Base-by-base conservation (phyloP, 106 monocot genomes). In the Vanilla planifolia region DNA sequence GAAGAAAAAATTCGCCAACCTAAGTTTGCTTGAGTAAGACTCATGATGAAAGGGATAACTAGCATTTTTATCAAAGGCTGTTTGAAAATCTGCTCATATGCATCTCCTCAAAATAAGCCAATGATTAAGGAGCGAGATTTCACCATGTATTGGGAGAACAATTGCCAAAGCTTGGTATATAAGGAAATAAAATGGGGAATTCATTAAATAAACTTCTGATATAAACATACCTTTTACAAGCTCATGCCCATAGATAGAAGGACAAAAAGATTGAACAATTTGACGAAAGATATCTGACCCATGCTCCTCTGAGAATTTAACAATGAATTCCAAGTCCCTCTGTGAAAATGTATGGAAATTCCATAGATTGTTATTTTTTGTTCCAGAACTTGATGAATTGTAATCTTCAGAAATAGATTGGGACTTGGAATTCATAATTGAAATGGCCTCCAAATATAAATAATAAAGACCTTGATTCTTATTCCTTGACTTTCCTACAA, bases 171-270 rank as follows among this genome's bases (percentile, higher is more conserved):
- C n/a, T 34, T 8, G 9, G 8, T 8, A 7, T 21, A 16, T 11
- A 32, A 30, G 53, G 6, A 55, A 57, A 5, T 57, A 57, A 19
- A 57, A 57, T 57, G 53, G 28, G 17, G n/a, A 9, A 2, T 7
- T 45, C 27, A 25, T n/a, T 2, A 45, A 32, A 8, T 27, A 29
- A 63, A 9, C 16, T 19, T 24, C 14, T 14, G 55, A 20, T 0
- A 37, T 13, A 57, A 41, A 33, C 55, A 32, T 66, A 98, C 98
- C 98, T 92, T 98, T 98, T 11, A 98, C 98, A 73, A 92, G 87
- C 70, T 92, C 92, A 73, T 98, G 98, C 6, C 98, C 98, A 85
- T 98, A 98, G 47, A 98, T 98, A 40, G 98, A 92, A 22, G 92
- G 98, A 59, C 98, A 98, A 17, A 98, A 71, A 16, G 98, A 98